Percentiles rank a stretch among this genome's conserved stretches.
Evolutionary conservation across 768 basidiomycete genomes (phyloP).

Genomic region (Tricholoma hemisulphureum): DNA sequence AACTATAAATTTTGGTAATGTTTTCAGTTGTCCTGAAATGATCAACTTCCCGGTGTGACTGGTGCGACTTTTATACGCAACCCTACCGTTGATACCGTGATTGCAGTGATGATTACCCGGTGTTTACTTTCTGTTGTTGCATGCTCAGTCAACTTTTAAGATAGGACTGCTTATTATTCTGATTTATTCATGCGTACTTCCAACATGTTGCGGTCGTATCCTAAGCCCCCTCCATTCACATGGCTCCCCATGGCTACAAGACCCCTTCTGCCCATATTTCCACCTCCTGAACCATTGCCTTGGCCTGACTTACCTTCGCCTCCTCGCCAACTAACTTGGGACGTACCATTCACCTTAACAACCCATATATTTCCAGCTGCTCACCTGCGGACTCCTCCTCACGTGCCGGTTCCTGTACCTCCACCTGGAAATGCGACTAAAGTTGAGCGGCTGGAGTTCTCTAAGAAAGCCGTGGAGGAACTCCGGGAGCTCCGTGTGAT

Average conservation of each 20-base stretch:
- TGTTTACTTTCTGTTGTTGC: no score
- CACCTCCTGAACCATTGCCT: conserved; percentile 34
- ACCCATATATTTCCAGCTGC: conserved; percentile 59
- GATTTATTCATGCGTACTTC: no score
- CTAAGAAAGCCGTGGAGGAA: conserved; percentile 21
- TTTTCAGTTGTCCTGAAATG: no score
- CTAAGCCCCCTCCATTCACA: conserved; percentile 25
- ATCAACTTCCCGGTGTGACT: no score
- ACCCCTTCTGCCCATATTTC: conserved; percentile 30
- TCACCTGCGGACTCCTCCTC: conserved; percentile 44
- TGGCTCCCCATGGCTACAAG: conserved; percentile 27
- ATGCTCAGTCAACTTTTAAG: no score
- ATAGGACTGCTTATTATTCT: no score
- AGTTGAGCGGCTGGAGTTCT: conserved; percentile 30
- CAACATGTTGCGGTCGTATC: conserved; percentile 15
- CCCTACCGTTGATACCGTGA: no score
- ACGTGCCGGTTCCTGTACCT: conserved; percentile 35
- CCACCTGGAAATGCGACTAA: conserved; percentile 35
- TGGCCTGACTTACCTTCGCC: conserved; percentile 41
- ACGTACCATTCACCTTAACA: conserved; percentile 40
- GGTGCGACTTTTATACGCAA: no score
- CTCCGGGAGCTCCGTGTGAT: conserved; percentile 31
- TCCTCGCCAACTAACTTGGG: conserved; percentile 33
- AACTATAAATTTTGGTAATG: no score
- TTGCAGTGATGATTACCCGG: no score